These are phyloP conservation scores for Xylaria sp. DNA, from an alignment of 2,329 filamentous ascomycete genomes.

Conservation along the genomic window DNA sequence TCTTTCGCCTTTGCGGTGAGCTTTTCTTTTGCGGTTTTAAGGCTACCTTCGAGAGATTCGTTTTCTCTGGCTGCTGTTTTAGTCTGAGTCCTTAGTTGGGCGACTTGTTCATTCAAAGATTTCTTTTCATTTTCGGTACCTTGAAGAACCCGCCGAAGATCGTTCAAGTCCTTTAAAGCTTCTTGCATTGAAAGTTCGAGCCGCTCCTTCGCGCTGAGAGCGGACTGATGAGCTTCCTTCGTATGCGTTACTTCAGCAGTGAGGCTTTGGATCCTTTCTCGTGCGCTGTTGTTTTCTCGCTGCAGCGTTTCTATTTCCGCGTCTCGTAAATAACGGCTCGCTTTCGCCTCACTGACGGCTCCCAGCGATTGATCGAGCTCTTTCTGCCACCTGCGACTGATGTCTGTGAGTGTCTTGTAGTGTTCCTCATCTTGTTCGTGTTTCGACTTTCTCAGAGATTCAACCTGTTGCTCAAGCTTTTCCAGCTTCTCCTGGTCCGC, in stretches of 20 bases:
- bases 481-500: not conserved
- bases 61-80: conserved; percentile 3
- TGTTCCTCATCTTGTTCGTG: conserved; percentile 16
- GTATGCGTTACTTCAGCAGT: not conserved
- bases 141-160: conserved; percentile 6
- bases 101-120: not conserved
- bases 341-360: not conserved
- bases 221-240: not conserved
- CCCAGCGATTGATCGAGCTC: conserved; percentile 6
- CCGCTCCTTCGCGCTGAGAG: not conserved
- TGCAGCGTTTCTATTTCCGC: not conserved
- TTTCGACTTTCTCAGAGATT: conserved; percentile 7
- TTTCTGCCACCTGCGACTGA: conserved; percentile 4
- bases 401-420: conserved; percentile 9
- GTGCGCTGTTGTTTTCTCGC: not conserved
- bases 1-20: not conserved
- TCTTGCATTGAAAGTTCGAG: not conserved
- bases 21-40: not conserved
- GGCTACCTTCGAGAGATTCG: not conserved
- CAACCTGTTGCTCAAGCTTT: conserved; percentile 7
- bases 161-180: not conserved
- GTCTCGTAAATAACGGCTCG: not conserved
- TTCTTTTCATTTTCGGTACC: not conserved
- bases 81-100: not conserved
- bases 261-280: not conserved